These are phyloP conservation scores for Epichloe typhina DNA, from an alignment of 2,329 filamentous ascomycete species.

Conservation along the genomic window DNA sequence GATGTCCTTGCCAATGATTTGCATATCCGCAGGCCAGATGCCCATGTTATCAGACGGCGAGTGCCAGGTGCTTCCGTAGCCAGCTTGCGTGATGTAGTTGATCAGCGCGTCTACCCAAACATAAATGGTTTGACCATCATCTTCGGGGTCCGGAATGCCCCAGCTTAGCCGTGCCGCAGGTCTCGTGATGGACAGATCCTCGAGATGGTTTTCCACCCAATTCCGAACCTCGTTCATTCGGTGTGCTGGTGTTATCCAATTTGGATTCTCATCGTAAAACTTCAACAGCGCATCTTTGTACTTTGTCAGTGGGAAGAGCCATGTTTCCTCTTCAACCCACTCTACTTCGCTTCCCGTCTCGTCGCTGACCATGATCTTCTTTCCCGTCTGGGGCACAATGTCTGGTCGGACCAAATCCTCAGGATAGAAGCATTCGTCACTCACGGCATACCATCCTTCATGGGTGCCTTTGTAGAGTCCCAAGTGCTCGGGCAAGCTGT, in stretches of 20 bases:
- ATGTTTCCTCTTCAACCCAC: constrained; percentile 87
- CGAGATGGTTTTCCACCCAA: constrained; percentile 64
- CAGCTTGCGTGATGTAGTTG: constrained; percentile 82
- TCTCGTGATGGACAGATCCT: constrained; percentile 81
- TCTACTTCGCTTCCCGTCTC: constrained; percentile 91
- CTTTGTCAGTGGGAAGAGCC: constrained; percentile 81
- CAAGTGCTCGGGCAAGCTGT: constrained; percentile 40
- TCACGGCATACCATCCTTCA: constrained; percentile 91
- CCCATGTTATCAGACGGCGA: constrained; percentile 47
- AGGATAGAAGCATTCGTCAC: constrained; percentile 94
- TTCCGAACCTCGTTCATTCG: constrained; percentile 69
- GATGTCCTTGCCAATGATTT: constrained; percentile 94
- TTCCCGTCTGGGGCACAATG: constrained; percentile 67
- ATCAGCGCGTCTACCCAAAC: constrained; percentile 95
- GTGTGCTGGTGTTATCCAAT: constrained; percentile 59
- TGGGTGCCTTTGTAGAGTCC: constrained; percentile 79
- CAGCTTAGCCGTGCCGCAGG: constrained; percentile 66
- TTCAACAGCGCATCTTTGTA: constrained; percentile 66
- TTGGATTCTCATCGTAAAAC: constrained; percentile 66
- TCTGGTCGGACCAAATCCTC: constrained; percentile 58
- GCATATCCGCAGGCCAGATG: constrained; percentile 83
- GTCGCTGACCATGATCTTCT: constrained; percentile 66
- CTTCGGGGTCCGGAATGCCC: constrained; percentile 81
- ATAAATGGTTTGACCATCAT: constrained; percentile 81
- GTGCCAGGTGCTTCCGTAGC: constrained; percentile 52